Percentiles rank a stretch among this genome's conserved stretches.
These are phyloP conservation scores for Penicillium taxi DNA, from an alignment of 495 filamentous ascomycete genomes.

Conservation along the genomic window DNA sequence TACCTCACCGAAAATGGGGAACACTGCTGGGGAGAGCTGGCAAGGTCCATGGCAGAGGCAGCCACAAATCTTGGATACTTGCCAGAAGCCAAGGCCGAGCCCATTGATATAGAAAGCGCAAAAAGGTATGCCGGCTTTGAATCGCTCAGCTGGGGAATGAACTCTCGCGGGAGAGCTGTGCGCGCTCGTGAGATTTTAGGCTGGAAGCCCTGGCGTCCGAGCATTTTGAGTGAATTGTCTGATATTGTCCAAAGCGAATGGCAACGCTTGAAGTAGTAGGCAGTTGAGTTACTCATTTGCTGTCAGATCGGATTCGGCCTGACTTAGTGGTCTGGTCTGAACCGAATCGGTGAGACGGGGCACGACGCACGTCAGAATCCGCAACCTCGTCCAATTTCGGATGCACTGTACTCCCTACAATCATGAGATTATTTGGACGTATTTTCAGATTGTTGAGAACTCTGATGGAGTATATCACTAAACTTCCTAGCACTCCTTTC, in stretches of 20 bases:
- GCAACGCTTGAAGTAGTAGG: constrained; percentile 10
- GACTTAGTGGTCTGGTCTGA: too few relatives aligned
- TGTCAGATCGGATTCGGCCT: too few relatives aligned
- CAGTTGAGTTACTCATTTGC: too few relatives aligned
- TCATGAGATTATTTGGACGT: too few relatives aligned
- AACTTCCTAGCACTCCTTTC: too few relatives aligned
- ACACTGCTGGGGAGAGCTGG: constrained; percentile 58
- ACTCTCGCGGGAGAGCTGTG: constrained; percentile 49
- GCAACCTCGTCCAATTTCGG: too few relatives aligned
- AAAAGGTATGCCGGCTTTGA: constrained; percentile 29
- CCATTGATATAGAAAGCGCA: constrained; percentile 20
- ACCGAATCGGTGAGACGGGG: too few relatives aligned
- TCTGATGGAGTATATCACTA: too few relatives aligned
- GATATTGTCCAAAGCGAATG: constrained; percentile 31
- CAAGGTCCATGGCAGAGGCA: constrained; percentile 46
- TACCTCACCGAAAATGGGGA: constrained; percentile 63
- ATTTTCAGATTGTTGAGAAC: too few relatives aligned
- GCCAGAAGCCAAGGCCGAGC: constrained; percentile 39
- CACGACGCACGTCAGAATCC: too few relatives aligned
- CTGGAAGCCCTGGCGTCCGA: constrained; percentile 46
- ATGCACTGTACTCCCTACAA: too few relatives aligned
- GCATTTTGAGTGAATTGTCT: constrained; percentile 45
- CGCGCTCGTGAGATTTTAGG: constrained; percentile 53
- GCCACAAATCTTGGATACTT: constrained; percentile 54
- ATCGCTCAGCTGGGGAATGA: constrained; percentile 44